These are phyloP conservation scores for Podaxis rugospora DNA, from an alignment of 768 basidiomycete species.

Conservation along the genomic window DNA sequence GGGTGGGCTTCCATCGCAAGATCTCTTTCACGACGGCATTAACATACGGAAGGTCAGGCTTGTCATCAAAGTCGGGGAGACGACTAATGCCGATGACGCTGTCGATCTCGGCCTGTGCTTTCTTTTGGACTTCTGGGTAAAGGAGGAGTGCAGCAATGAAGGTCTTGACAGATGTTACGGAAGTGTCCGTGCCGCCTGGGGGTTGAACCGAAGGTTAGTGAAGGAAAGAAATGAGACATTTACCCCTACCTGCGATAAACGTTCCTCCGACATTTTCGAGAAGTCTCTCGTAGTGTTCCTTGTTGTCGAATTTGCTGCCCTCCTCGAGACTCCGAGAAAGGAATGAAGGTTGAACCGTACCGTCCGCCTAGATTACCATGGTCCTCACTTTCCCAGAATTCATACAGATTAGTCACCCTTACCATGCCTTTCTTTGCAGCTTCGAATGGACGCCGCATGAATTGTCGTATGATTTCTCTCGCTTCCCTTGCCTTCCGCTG, in stretches of 20 bases:
- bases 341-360: neutral
- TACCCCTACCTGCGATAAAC: conserved; percentile 2
- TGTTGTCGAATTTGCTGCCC: neutral
- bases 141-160: conserved; percentile 11
- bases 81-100: conserved; percentile 24
- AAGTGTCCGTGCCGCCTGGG: conserved; percentile 10
- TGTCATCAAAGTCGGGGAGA: conserved; percentile 30
- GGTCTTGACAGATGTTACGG: neutral
- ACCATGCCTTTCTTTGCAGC: conserved; percentile 16
- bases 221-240: neutral
- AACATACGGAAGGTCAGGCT: conserved; percentile 29
- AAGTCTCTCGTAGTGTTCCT: neutral
- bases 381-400: neutral
- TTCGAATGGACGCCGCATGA: conserved; percentile 29
- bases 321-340: conserved; percentile 4
- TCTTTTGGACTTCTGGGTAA: conserved; percentile 29
- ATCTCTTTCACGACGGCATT: conserved; percentile 29
- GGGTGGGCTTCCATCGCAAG: conserved; percentile 20
- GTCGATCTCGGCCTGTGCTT: conserved; percentile 38
- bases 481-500: conserved; percentile 39
- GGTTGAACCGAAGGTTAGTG: neutral
- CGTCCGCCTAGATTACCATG: neutral
- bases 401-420: neutral
- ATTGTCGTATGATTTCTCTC: conserved; percentile 25
- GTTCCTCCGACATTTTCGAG: conserved; percentile 5